Base-by-base conservation (phyloP, 1,284 basidiomycete genomes). In the Trichosporon sp. region DNA sequence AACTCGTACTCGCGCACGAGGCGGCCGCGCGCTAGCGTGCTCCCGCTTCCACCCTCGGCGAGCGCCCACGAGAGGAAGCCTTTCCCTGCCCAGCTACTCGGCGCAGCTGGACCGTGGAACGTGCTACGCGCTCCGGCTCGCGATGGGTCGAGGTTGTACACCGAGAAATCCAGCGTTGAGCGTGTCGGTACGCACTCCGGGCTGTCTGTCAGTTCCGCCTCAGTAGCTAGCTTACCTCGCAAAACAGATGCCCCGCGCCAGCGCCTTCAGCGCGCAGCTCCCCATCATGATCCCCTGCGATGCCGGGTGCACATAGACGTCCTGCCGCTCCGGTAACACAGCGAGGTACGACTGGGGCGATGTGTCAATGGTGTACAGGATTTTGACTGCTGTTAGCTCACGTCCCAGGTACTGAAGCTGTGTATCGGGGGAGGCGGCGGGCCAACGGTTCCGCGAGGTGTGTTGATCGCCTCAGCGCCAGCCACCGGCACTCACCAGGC, bases 61-160 rank as follows among this genome's bases (percentile, higher is more conserved):
- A 81, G 64, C 21, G 75, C 73, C 80, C 80, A 82, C 2, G 78
- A 80, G 11, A 82, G 73, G 60, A 81, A 81, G 0, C 80, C 80
- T 70, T 76, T 76, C 29, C 80, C 80, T 7, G 77, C 73, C 79
- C 79, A 81, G 13, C 21, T 25, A n/a, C 56, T 60, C 29, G 56
- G 56, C 72, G 70, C n/a, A 8, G 56, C 56, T 0, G 56, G 56
- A 6, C 56, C 56, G 7, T 31, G 56, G 27, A 60, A 60, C 13
- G 56, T 60, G 18, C 56, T 60, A 15, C 56, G 13, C 18, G 56
- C 27, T 5, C 56, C 56, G 4, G 56, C 56, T n/a, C 62, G 35
- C 1, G 69, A 63, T 11, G 80, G 80, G 56, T 82, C 79, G 38
- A 81, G 75, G 67, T 76, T 77, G 77, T 82, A 82, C 13, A 82